phyloP scores from a whole-genome alignment of 768 basidiomycete genomes.

The Russula vinacea region DNA sequence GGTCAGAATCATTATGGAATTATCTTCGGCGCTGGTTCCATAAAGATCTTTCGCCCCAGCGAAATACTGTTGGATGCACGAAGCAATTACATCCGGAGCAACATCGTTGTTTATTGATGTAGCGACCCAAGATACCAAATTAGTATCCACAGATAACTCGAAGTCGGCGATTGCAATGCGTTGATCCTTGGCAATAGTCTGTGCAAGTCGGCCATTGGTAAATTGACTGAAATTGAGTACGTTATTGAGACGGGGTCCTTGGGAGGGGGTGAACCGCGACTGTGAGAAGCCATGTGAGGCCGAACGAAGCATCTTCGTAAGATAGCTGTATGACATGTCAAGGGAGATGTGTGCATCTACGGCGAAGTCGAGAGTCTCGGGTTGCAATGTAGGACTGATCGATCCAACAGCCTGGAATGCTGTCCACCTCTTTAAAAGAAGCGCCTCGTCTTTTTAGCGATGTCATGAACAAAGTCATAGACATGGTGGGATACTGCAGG shows the following conservation, averaged over 20 bases:
- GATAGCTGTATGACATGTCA: conserved; percentile 1
- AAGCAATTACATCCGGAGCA: conserved; percentile 6
- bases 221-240: conserved; percentile 5
- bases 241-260: conserved; percentile 2
- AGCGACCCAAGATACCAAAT: conserved; percentile 10
- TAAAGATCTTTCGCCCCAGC: conserved; percentile 6
- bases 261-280: background rate
- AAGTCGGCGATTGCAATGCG: conserved; percentile 19
- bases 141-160: conserved; percentile 15
- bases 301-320: conserved; percentile 3
- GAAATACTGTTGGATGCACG: conserved; percentile 21
- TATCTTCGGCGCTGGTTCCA: conserved; percentile 24
- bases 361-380: background rate
- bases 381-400: background rate
- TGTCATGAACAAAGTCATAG: background rate
- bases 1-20: conserved; percentile 45
- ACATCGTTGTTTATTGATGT: background rate
- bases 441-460: background rate
- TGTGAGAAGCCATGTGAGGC: background rate
- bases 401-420: conserved; percentile 5
- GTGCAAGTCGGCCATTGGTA: conserved; percentile 5
- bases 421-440: conserved; percentile 13
- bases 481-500: conserved; percentile 13
- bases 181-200: background rate
- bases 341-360: conserved; percentile 19